Base-by-base conservation (phyloP, 2,329 filamentous ascomycete genomes). In the Myriosclerotinia curreyana region DNA sequence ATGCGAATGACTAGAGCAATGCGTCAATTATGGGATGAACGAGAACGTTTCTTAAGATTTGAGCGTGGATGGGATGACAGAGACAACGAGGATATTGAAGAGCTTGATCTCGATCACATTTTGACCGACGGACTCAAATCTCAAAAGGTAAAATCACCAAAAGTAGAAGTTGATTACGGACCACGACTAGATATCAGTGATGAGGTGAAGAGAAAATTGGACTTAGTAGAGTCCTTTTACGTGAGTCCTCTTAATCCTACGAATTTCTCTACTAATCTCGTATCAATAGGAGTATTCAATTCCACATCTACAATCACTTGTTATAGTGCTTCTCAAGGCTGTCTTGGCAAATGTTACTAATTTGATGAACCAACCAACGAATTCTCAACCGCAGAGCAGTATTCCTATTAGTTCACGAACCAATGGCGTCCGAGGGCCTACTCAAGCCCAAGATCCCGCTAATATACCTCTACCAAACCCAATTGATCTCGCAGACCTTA, bases 1-100 rank as follows among this genome's bases (percentile, higher is more conserved):
- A 95, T 97, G 75, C 86, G 94, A 69, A 96, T 96, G 83, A 96
- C 92, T 0, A 83, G 95, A 66, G 91, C 91, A 6, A 94, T 96
- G 77, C 86, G 91, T 63, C 95, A 99, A 77, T 80, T 99, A 17
- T 99, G 95, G 94, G 90, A 96, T 69, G 93, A 96, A 74, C 86
- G 95, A 55, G 93, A 97, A 71, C 86, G 86, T 36, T 99, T 96
- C 70, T 87, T 97, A 78, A 94, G 90, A 73, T 96, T 91, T 69
- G 94, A 98, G 71, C 84, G 95, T 62, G 95, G 95, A 12, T 99
- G 92, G 91, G 86, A 89, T 65, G 73, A 73, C 2, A 66, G 68
- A 36, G 75, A 81, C 52, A 75, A 79, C 58, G 70, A 77, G 42
- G 76, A 78, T 64, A 66, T 78, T 14, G 76, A 78, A 59, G 75